Conservation (phyloP, 164 flowering plant species). For the Magnolia kwangsiensis region DNA sequence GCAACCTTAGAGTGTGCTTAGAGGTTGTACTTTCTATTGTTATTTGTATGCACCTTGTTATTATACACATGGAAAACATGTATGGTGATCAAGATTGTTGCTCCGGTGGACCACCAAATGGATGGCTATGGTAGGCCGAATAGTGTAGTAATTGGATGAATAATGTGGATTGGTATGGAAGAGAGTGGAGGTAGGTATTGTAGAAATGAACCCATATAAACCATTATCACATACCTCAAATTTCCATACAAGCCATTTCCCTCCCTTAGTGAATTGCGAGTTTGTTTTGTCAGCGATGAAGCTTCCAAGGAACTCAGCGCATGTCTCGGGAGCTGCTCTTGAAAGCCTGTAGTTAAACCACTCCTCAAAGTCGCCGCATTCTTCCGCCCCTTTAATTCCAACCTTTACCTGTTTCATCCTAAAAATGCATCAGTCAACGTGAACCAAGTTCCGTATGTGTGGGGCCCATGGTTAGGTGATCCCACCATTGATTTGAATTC, state of each 20-base stretch:
- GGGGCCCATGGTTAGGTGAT: no score
- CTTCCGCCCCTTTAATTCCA: conserved; percentile 83
- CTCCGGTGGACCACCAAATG: background rate
- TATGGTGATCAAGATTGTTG: background rate
- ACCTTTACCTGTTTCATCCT: conserved; percentile 60
- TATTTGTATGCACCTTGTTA: background rate
- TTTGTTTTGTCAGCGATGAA: conserved; percentile 78
- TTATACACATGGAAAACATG: background rate
- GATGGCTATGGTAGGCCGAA: background rate
- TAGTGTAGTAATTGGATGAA: background rate
- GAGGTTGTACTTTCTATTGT: background rate
- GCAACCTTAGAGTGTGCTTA: background rate
- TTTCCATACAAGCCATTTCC: conserved; percentile 98
- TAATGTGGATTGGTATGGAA: background rate
- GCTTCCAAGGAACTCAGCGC: conserved; percentile 93
- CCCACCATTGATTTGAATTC: no score
- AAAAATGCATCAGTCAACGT: background rate
- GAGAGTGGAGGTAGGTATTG: background rate
- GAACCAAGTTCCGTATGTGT: no score
- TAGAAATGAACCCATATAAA: background rate
- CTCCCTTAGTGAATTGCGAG: conserved; percentile 69
- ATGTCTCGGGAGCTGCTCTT: conserved; percentile 97
- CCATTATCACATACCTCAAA: conserved; percentile 60
- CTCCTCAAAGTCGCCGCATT: conserved; percentile 91
- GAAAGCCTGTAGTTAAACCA: conserved; percentile 96